phyloP scores from a whole-genome alignment of 495 filamentous ascomycete genomes.

The Penicillium cinerascens region DNA sequence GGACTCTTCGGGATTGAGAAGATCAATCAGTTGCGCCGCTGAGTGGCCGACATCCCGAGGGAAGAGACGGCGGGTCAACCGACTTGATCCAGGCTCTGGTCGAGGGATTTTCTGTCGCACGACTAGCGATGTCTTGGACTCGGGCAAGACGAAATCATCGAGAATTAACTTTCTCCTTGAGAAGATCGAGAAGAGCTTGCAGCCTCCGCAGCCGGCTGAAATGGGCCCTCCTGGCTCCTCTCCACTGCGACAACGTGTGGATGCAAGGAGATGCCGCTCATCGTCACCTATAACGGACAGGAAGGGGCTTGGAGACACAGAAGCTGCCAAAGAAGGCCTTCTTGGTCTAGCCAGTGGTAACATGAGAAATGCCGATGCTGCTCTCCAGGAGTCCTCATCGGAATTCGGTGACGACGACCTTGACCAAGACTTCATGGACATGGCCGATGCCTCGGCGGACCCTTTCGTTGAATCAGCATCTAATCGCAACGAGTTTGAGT shows the following conservation, averaged over 20 bases:
- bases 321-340: conserved; percentile 6
- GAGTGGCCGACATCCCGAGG: conserved; percentile 54
- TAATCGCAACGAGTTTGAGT: conserved; percentile 11
- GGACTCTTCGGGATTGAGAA: conserved; percentile 54
- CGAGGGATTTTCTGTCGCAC: conserved; percentile 46
- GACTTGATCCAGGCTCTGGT: conserved; percentile 27
- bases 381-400: conserved; percentile 43
- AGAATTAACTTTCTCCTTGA: conserved; percentile 63
- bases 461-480: conserved; percentile 25
- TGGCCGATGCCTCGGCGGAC: conserved; percentile 38
- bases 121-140: conserved; percentile 51
- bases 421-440: conserved; percentile 51
- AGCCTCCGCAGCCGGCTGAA: conserved; percentile 32
- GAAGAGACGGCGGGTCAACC: conserved; percentile 48
- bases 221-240: conserved; percentile 50
- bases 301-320: conserved; percentile 6
- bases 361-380: conserved; percentile 6
- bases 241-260: conserved; percentile 45
- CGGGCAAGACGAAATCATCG: conserved; percentile 50
- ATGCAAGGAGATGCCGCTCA: conserved; percentile 33
- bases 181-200: conserved; percentile 60
- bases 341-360: conserved; percentile 2
- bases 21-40: conserved; percentile 70
- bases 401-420: conserved; percentile 62
- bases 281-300: conserved; percentile 47